Percentiles rank a stretch among this genome's conserved stretches.
These are phyloP conservation scores for Hippophae tibetana DNA, from an alignment of 306 rosid genomes.

Conservation along the genomic window DNA sequence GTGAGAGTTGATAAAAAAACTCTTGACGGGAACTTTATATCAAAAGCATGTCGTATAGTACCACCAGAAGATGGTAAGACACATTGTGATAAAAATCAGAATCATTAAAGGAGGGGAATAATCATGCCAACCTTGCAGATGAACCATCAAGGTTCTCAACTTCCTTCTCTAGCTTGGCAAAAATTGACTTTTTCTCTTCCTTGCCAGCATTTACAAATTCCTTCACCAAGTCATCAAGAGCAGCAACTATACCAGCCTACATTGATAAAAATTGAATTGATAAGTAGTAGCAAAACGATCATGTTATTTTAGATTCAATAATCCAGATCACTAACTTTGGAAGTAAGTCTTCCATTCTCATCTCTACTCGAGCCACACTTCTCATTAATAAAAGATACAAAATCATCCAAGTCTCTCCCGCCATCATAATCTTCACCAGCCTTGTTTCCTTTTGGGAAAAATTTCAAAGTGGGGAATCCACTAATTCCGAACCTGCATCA, in stretches of 20 bases:
- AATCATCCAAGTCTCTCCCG: slow-evolving; percentile 68
- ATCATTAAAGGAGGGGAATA: slow-evolving; percentile 11
- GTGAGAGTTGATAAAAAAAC: background rate
- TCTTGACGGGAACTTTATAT: background rate
- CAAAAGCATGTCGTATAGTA: slow-evolving; percentile 4
- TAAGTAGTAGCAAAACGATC: slow-evolving; percentile 2
- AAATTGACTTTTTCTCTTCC: slow-evolving; percentile 48
- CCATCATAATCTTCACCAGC: slow-evolving; percentile 70
- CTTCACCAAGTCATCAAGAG: slow-evolving; percentile 56
- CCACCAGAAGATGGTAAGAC: background rate
- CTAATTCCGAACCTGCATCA: slow-evolving; percentile 59
- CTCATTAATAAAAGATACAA: slow-evolving; percentile 67
- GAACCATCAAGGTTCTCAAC: slow-evolving; percentile 62
- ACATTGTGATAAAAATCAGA: slow-evolving; percentile 1
- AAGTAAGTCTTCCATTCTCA: slow-evolving; percentile 57
- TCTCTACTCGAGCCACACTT: slow-evolving; percentile 72
- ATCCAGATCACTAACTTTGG: slow-evolving; percentile 37
- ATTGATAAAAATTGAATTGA: slow-evolving; percentile 15
- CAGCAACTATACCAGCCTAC: slow-evolving; percentile 64
- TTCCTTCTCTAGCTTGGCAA: slow-evolving; percentile 64
- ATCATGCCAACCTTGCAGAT: slow-evolving; percentile 46
- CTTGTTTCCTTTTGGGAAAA: slow-evolving; percentile 73
- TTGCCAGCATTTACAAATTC: slow-evolving; percentile 46
- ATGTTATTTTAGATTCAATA: slow-evolving; percentile 1
- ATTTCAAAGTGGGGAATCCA: slow-evolving; percentile 72